A percentile compares a stretch with the other conserved stretches of the same genome.
These are phyloP conservation scores for Echeveria elegans DNA, from an alignment of 164 flowering plant species.

Conservation along the genomic window DNA sequence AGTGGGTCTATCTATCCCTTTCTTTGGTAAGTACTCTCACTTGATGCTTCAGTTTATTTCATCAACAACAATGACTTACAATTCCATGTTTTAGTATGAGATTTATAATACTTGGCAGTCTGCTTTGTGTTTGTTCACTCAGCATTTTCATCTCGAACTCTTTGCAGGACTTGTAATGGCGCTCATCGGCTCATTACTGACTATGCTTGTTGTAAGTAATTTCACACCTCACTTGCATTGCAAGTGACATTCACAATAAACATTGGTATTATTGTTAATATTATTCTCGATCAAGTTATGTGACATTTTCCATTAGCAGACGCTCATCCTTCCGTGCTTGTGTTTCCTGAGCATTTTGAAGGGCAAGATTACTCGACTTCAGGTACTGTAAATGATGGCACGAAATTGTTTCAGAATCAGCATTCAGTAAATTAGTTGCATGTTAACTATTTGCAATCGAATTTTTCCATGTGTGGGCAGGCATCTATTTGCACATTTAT, in stretches of 20 bases:
- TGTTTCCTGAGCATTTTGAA: constrained; percentile 76
- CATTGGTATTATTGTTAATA: not conserved
- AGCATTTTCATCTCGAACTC: not conserved
- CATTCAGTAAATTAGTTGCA: not conserved
- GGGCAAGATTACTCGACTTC: constrained; percentile 46
- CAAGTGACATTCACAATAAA: not conserved
- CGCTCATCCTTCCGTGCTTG: constrained; percentile 81
- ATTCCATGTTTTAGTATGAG: not conserved
- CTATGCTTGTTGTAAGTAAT: constrained; percentile 91
- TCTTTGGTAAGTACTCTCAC: constrained; percentile 55
- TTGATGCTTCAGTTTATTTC: not conserved
- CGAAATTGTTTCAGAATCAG: not conserved
- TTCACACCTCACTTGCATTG: not conserved
- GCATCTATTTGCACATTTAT: constrained; percentile 42
- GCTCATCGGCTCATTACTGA: constrained; percentile 77
- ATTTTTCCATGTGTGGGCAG: constrained; percentile 23
- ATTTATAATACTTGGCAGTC: not conserved
- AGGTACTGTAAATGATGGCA: constrained; percentile 32
- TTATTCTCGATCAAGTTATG: not conserved
- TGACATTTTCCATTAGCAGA: constrained; percentile 28
- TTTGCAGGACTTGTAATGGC: constrained; percentile 78
- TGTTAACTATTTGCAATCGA: not conserved
- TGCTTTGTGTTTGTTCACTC: not conserved
- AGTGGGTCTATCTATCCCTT: constrained; percentile 69
- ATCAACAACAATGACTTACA: not conserved